Percentiles rank a stretch among this genome's conserved stretches.
Evolutionary conservation across 2,329 filamentous ascomycete species (phyloP).

Genomic region (Xylariaceae sp.): DNA sequence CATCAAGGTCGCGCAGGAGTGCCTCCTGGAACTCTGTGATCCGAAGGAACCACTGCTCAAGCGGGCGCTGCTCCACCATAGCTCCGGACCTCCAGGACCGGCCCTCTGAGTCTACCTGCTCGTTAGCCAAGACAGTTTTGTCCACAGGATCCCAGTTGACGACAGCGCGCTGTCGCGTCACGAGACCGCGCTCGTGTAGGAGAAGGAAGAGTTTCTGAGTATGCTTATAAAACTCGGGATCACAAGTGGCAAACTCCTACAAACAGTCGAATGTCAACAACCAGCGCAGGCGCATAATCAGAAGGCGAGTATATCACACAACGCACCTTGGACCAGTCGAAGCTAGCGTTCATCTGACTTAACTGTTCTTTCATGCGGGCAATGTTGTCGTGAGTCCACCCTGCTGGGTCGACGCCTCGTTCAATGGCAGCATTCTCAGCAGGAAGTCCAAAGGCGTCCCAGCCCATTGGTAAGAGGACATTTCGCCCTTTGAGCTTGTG

Average conservation of each 20-base stretch:
- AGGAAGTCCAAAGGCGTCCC: slow-evolving; percentile 87
- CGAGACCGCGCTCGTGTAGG: slow-evolving; percentile 67
- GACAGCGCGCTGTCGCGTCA: slow-evolving; percentile 75
- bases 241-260: slow-evolving; percentile 78
- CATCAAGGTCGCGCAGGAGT: slow-evolving; percentile 65
- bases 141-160: slow-evolving; percentile 92
- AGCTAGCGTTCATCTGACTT: slow-evolving; percentile 70
- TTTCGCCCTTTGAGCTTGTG: slow-evolving; percentile 66
- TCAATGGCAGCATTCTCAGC: slow-evolving; percentile 90
- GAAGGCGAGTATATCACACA: slow-evolving; percentile 4
- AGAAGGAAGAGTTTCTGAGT: slow-evolving; percentile 81
- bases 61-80: slow-evolving; percentile 69
- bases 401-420: slow-evolving; percentile 67
- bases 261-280: slow-evolving; percentile 6
- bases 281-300: slow-evolving; percentile 8
- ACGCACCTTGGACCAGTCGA: slow-evolving; percentile 77
- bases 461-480: slow-evolving; percentile 85
- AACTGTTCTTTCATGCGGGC: slow-evolving; percentile 79
- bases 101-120: slow-evolving; percentile 84
- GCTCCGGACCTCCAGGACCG: slow-evolving; percentile 84
- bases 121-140: slow-evolving; percentile 83
- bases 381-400: slow-evolving; percentile 79
- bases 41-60: slow-evolving; percentile 87
- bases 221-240: slow-evolving; percentile 81
- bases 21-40: slow-evolving; percentile 74